Conservation (phyloP, 2,329 filamentous ascomycete genomes). For the Beauveria pseudobassiana region DNA sequence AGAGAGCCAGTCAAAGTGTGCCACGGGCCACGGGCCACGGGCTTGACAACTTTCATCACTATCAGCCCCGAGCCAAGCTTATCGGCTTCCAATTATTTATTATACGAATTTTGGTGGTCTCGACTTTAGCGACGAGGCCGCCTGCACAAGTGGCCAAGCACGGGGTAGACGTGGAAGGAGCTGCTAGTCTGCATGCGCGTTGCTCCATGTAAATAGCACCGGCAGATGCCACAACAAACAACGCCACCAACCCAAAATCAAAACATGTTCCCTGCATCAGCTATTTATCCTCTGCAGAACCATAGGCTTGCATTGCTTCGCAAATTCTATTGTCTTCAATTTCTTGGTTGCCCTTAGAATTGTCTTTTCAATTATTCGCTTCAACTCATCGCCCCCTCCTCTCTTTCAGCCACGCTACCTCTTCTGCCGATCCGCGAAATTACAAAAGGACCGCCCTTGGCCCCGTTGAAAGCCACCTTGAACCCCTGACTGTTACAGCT, state of each 20-base stretch:
- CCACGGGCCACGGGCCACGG: background rate
- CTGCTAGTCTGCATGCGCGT: background rate
- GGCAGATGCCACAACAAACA: constrained; percentile 2
- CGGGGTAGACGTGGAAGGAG: background rate
- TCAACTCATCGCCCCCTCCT: background rate
- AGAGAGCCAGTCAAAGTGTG: background rate
- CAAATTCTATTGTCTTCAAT: background rate
- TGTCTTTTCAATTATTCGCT: background rate
- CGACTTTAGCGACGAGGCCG: background rate
- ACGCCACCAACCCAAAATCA: constrained; percentile 5
- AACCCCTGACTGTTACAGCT: constrained; percentile 9
- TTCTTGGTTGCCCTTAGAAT: background rate
- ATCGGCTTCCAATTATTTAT: background rate
- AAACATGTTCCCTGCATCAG: constrained; percentile 1
- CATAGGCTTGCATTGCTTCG: background rate
- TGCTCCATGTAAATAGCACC: constrained; percentile 8
- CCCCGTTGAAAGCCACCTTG: constrained; percentile 7
- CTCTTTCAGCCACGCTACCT: background rate
- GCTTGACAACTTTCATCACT: no score
- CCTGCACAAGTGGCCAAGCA: background rate
- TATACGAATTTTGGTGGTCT: no score
- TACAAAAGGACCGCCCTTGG: constrained; percentile 11
- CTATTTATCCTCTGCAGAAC: background rate
- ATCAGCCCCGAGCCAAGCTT: background rate
- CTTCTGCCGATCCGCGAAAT: constrained; percentile 16